Percentiles rank a stretch among this genome's conserved stretches.
phyloP scores from a whole-genome alignment of 129 eudicot genomes.

The Glebionis coronaria region DNA sequence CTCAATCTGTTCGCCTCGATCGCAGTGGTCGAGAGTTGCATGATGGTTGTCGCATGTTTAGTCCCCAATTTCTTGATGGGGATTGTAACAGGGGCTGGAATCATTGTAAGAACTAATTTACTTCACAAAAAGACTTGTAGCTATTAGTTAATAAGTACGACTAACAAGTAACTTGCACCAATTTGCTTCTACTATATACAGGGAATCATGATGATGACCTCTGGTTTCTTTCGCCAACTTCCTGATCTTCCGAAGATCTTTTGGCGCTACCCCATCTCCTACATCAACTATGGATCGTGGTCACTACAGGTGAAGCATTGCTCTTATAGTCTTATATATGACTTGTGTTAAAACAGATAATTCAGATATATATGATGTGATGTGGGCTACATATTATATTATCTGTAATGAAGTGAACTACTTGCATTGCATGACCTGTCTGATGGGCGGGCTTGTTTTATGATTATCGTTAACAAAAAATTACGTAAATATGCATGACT shows the following conservation, averaged over 20 bases:
- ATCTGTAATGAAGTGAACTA: too few species aligned
- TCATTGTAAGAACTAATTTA: slow-evolving; percentile 44
- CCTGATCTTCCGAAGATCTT: slow-evolving; percentile 78
- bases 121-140: background rate
- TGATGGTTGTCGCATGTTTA: slow-evolving; percentile 85
- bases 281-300: slow-evolving; percentile 73
- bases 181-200: too few species aligned
- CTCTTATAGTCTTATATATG: too few species aligned
- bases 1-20: slow-evolving; percentile 65
- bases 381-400: background rate
- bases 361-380: background rate
- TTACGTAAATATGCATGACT: too few species aligned
- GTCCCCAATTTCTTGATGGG: slow-evolving; percentile 91
- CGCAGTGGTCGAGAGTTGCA: slow-evolving; percentile 77
- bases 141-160: too few species aligned
- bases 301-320: slow-evolving; percentile 57
- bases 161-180: too few species aligned
- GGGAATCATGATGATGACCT: slow-evolving; percentile 92
- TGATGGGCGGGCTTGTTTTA: too few species aligned
- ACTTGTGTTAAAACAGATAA: background rate
- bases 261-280: slow-evolving; percentile 85
- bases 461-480: too few species aligned
- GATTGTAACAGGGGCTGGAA: slow-evolving; percentile 75
- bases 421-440: too few species aligned
- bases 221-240: slow-evolving; percentile 79